Evolutionary conservation across 495 filamentous ascomycete genomes (phyloP).

Genomic region (Cenococcum geophilum): DNA sequence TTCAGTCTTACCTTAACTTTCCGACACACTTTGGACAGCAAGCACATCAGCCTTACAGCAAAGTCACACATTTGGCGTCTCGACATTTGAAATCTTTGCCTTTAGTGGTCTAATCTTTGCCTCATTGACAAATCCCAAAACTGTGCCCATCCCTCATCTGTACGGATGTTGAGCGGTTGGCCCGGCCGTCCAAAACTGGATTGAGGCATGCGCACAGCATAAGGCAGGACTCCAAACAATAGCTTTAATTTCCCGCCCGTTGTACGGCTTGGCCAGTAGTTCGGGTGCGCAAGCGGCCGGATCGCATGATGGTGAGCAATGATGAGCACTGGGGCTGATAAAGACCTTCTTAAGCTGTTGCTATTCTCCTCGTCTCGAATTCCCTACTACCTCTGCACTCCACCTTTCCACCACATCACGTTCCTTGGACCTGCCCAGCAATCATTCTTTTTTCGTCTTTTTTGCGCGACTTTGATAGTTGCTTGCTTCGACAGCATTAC

Average conservation of each 20-base stretch:
- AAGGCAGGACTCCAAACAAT: constrained; percentile 4
- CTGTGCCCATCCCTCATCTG: neutral
- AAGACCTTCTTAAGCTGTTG: constrained; percentile 7
- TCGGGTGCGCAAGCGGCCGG: constrained; percentile 1
- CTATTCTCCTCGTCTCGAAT: neutral
- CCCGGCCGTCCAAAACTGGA: neutral
- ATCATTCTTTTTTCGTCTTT: constrained; percentile 9
- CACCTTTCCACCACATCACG: constrained; percentile 11
- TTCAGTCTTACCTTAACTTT: neutral
- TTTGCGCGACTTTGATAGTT: constrained; percentile 31
- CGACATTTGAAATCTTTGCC: constrained; percentile 10
- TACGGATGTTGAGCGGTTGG: neutral
- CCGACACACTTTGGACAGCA: neutral
- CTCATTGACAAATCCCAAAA: neutral
- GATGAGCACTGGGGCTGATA: neutral
- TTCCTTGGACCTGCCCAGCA: constrained; percentile 8
- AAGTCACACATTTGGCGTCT: constrained; percentile 4
- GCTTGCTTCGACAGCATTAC: constrained; percentile 14
- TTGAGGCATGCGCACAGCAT: constrained; percentile 6
- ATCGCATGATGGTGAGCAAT: neutral
- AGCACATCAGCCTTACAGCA: constrained; percentile 7
- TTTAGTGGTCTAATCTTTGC: neutral
- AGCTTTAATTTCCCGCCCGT: neutral
- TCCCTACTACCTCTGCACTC: constrained; percentile 6
- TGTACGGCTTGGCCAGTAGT: constrained; percentile 1